Percentiles rank a stretch among this genome's conserved stretches.
These are phyloP conservation scores for Candida pseudoglaebosa DNA, from an alignment of 805 yeast genomes.

Conservation along the genomic window DNA sequence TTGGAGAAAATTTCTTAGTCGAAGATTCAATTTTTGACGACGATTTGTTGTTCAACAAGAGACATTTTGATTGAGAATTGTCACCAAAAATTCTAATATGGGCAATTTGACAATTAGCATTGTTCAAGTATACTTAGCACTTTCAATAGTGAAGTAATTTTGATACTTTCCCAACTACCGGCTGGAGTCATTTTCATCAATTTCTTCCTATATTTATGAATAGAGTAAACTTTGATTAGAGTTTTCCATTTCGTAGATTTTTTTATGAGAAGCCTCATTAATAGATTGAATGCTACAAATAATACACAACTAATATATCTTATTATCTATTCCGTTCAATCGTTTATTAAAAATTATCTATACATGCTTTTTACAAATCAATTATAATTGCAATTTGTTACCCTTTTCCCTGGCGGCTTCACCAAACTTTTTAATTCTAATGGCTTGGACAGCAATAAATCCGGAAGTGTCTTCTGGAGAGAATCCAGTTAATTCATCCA, in stretches of 20 bases:
- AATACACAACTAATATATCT: too few species aligned
- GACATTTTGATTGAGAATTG: neutral
- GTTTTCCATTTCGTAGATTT: too few species aligned
- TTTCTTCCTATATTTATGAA: too few species aligned
- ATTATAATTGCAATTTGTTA: slow-evolving; percentile 45
- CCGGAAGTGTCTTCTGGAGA: slow-evolving; percentile 96
- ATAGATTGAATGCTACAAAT: too few species aligned
- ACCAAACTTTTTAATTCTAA: slow-evolving; percentile 97
- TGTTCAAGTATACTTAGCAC: too few species aligned
- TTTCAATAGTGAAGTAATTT: too few species aligned
- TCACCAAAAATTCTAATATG: too few species aligned
- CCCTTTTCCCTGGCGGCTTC: slow-evolving; percentile 86
- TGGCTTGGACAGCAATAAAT: slow-evolving; percentile 96
- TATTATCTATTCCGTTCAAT: neutral
- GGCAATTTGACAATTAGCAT: too few species aligned
- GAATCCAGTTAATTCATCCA: slow-evolving; percentile 99
- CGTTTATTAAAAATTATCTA: neutral
- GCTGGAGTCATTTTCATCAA: too few species aligned
- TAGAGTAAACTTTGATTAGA: too few species aligned
- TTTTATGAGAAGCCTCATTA: too few species aligned
- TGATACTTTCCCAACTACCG: neutral
- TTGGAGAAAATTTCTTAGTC: slow-evolving; percentile 25
- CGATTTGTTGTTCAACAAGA: neutral
- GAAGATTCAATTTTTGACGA: slow-evolving; percentile 2
- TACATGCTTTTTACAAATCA: neutral